Evolutionary conservation across 2,329 filamentous ascomycete species (phyloP).

Genomic region (Bipolaris cookei): DNA sequence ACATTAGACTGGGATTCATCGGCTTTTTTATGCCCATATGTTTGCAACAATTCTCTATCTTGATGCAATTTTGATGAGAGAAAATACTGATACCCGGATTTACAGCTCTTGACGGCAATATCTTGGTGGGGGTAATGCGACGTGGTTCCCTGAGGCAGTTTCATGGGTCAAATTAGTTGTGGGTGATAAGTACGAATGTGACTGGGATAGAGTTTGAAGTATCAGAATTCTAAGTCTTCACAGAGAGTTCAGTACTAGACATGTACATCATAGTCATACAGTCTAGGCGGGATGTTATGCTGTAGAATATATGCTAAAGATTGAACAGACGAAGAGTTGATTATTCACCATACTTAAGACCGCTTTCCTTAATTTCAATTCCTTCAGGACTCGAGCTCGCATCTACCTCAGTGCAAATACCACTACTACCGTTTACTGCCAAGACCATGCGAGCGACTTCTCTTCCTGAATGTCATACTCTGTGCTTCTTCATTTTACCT

Average conservation of each 20-base stretch:
- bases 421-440: neutral
- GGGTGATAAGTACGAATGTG: neutral
- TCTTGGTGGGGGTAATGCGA: neutral
- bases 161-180: neutral
- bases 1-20: constrained; percentile 2
- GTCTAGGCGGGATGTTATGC: too few species aligned
- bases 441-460: neutral
- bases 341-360: neutral
- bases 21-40: neutral
- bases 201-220: neutral
- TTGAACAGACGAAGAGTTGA: neutral
- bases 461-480: neutral
- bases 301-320: neutral
- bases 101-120: too few species aligned
- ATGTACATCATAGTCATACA: neutral
- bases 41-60: neutral
- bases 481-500: neutral
- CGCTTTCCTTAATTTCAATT: neutral
- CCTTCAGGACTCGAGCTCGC: neutral
- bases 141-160: neutral
- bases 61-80: neutral
- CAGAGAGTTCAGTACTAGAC: neutral
- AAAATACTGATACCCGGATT: neutral
- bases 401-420: neutral
- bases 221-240: neutral